These are phyloP conservation scores for Colletotrichum tanaceti DNA, from an alignment of 2,329 filamentous ascomycete genomes.

Conservation along the genomic window DNA sequence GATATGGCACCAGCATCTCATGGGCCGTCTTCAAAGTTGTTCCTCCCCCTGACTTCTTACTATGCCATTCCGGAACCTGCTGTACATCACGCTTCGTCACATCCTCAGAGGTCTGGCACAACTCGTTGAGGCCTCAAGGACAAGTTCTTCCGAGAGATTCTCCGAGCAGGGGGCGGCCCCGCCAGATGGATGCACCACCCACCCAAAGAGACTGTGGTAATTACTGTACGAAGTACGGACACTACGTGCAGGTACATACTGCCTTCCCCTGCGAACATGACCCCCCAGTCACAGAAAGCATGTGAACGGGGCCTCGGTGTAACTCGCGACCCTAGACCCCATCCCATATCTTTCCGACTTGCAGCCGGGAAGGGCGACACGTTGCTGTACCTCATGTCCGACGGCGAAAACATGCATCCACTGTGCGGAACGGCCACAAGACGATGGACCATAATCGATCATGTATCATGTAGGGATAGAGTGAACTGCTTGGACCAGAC, in stretches of 20 bases:
- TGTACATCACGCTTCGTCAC: not conserved
- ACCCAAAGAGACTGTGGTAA: slow-evolving; percentile 2
- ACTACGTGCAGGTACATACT: not conserved
- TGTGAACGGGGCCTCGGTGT: slow-evolving; percentile 25
- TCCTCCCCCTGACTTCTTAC: not conserved
- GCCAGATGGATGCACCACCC: slow-evolving; percentile 13
- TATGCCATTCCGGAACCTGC: too few species aligned
- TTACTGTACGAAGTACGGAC: too few species aligned
- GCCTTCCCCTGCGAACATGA: slow-evolving; percentile 17
- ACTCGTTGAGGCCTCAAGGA: not conserved
- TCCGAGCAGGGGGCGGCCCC: slow-evolving; percentile 22
- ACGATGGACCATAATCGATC: not conserved
- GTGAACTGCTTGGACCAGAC: not conserved
- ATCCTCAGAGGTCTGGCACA: not conserved
- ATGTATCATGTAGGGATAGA: too few species aligned
- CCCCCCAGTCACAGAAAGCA: slow-evolving; percentile 11
- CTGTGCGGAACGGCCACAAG: not conserved
- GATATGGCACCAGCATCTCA: not conserved
- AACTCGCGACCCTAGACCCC: slow-evolving; percentile 12
- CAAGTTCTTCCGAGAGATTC: slow-evolving; percentile 27
- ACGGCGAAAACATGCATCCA: not conserved
- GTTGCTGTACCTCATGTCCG: not conserved
- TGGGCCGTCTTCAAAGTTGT: not conserved
- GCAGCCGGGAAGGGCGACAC: not conserved
- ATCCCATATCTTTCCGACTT: slow-evolving; percentile 17